These are phyloP conservation scores for Diplodia mutila DNA, from an alignment of 2,329 filamentous ascomycete species.

Conservation along the genomic window DNA sequence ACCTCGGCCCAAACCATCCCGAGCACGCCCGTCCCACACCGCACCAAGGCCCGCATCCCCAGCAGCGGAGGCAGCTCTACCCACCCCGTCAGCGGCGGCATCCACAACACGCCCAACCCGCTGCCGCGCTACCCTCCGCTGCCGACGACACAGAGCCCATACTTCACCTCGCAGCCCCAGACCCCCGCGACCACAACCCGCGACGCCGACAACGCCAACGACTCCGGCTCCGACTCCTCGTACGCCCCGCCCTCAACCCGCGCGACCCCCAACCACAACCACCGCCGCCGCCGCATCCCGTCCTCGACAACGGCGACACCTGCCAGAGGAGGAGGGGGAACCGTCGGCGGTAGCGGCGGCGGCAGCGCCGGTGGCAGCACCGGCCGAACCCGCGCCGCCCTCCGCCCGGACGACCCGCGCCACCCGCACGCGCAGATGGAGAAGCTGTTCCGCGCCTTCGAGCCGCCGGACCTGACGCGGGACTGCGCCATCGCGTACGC, in stretches of 20 bases:
- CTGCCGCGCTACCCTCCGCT: background rate
- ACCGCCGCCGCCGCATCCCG: too few relatives aligned
- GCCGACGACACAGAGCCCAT: background rate
- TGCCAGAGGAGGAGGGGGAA: too few relatives aligned
- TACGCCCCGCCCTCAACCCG: background rate
- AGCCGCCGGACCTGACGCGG: conserved; percentile 37
- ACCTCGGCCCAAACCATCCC: background rate
- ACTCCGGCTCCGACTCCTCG: background rate
- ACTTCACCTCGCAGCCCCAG: background rate
- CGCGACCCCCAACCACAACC: too few relatives aligned
- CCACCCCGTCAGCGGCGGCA: background rate
- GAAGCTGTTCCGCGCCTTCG: conserved; percentile 14
- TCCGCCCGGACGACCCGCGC: conserved; percentile 30
- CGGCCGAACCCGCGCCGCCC: background rate
- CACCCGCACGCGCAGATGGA: conserved; percentile 2
- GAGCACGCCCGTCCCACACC: background rate
- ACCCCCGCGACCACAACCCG: background rate
- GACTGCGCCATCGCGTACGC: conserved; percentile 44
- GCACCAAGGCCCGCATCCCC: background rate
- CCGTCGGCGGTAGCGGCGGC: too few relatives aligned
- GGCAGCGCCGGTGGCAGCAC: too few relatives aligned
- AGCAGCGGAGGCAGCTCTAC: conserved; percentile 1
- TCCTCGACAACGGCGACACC: too few relatives aligned
- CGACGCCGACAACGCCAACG: too few relatives aligned
- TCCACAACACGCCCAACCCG: conserved; percentile 19